phyloP scores from a whole-genome alignment of 257 asterid genomes.

The Eustoma russellianum region DNA sequence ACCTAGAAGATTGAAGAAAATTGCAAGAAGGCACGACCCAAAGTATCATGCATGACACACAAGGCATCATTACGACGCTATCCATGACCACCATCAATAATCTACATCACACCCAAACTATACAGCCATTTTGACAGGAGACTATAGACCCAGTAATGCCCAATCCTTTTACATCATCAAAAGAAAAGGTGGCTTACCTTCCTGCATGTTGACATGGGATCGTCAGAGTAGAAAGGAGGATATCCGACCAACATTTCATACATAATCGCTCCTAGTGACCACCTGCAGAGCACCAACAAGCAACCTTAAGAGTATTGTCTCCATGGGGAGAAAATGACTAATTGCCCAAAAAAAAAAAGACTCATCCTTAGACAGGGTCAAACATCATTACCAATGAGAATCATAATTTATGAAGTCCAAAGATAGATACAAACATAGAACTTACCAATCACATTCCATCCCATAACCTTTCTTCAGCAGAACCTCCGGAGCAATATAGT shows the following conservation, averaged over 20 bases:
- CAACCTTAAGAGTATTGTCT: neutral
- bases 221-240: slow-evolving; percentile 98
- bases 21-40: too few species aligned
- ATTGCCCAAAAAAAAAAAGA: neutral
- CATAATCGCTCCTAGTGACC: slow-evolving; percentile 99
- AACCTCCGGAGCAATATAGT: slow-evolving; percentile 96
- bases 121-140: neutral
- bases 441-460: slow-evolving; percentile 99
- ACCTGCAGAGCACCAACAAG: slow-evolving; percentile 41
- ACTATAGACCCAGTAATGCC: slow-evolving; percentile 7
- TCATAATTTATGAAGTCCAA: neutral
- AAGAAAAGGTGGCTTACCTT: slow-evolving; percentile 46
- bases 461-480: slow-evolving; percentile 94
- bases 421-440: neutral
- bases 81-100: too few species aligned
- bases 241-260: slow-evolving; percentile 98
- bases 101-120: too few species aligned
- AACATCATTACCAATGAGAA: neutral
- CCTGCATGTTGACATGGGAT: slow-evolving; percentile 97
- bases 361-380: too few species aligned
- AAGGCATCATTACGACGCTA: too few species aligned
- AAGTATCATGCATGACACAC: too few species aligned
- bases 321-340: neutral
- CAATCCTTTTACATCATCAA: slow-evolving; percentile 12
- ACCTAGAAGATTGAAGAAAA: too few species aligned